These are phyloP conservation scores for Mortierella sp. DNA, from an alignment of 371 early-diverging fungal genomes.

Conservation along the genomic window DNA sequence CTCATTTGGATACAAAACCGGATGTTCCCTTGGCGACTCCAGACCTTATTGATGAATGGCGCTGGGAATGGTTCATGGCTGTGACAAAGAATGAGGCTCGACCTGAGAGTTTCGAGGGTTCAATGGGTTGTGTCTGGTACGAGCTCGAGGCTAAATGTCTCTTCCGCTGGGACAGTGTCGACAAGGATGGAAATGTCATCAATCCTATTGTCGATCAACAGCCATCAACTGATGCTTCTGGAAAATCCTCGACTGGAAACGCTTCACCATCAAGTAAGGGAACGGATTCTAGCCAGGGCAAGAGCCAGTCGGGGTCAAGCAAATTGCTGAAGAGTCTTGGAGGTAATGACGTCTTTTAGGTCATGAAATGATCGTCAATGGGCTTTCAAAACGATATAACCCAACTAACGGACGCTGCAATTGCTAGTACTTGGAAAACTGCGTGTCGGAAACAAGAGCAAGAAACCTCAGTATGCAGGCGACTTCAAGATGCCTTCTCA, in stretches of 20 bases:
- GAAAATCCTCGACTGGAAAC: background rate
- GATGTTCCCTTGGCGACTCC: background rate
- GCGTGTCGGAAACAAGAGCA: slow-evolving; percentile 28
- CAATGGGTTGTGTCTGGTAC: slow-evolving; percentile 51
- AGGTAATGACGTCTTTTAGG: slow-evolving; percentile 1
- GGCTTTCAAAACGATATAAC: no score
- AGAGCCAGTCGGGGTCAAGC: background rate
- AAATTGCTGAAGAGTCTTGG: slow-evolving; percentile 18
- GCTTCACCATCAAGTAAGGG: no score
- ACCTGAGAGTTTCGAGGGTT: slow-evolving; percentile 49
- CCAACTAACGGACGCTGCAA: no score
- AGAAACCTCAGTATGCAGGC: slow-evolving; percentile 24
- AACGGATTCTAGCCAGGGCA: background rate
- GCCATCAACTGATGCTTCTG: no score
- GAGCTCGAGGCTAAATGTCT: slow-evolving; percentile 52
- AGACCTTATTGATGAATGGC: slow-evolving; percentile 32
- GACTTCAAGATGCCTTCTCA: slow-evolving; percentile 27
- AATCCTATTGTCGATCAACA: background rate
- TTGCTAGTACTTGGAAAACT: slow-evolving; percentile 26
- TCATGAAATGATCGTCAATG: no score
- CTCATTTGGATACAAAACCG: background rate
- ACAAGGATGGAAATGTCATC: slow-evolving; percentile 14
- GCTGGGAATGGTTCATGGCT: slow-evolving; percentile 49
- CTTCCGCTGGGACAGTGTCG: slow-evolving; percentile 49
- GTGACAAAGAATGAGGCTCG: slow-evolving; percentile 33